A percentile compares a stretch with the other conserved stretches of the same genome.
phyloP scores from a whole-genome alignment of 169 alveolate genomes.

The Plasmodium reichenowi region DNA sequence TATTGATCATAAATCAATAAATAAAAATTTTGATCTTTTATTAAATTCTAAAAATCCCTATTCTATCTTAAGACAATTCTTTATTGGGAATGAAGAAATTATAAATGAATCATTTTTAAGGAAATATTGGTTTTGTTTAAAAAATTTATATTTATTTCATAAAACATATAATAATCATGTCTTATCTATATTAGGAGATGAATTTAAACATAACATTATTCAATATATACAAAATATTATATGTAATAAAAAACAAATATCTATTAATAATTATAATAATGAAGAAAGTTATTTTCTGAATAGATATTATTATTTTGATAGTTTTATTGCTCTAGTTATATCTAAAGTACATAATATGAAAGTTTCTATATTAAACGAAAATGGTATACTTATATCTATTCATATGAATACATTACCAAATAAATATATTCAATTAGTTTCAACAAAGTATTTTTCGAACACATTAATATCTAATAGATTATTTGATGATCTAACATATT shows the following conservation, averaged over 20 bases:
- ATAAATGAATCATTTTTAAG: constrained; percentile 40
- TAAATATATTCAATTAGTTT: constrained; percentile 38
- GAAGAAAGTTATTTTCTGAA: constrained; percentile 65
- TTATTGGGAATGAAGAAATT: constrained; percentile 37
- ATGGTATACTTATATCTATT: constrained; percentile 64
- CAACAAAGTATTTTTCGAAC: constrained; percentile 62
- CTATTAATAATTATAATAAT: constrained; percentile 16
- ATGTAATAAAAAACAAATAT: constrained; percentile 27
- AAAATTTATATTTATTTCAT: constrained; percentile 45
- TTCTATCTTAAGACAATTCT: constrained; percentile 16
- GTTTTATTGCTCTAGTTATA: constrained; percentile 30
- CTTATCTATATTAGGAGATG: constrained; percentile 34
- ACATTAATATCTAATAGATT: constrained; percentile 63
- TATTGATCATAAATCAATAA: constrained; percentile 50
- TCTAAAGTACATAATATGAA: constrained; percentile 65
- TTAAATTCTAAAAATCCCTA: constrained; percentile 49
- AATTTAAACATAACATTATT: constrained; percentile 40
- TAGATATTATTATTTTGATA: constrained; percentile 52
- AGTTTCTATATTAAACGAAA: constrained; percentile 65
- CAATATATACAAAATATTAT: constrained; percentile 50
- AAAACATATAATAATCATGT: constrained; percentile 53
- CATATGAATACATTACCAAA: constrained; percentile 38
- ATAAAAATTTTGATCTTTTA: constrained; percentile 35
- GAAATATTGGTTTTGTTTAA: constrained; percentile 73
- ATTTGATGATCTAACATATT: constrained; percentile 29